A percentile compares a stretch with the other conserved stretches of the same genome.
Conservation (phyloP, 768 basidiomycete genomes). For the Chlorophyllum brunneum region DNA sequence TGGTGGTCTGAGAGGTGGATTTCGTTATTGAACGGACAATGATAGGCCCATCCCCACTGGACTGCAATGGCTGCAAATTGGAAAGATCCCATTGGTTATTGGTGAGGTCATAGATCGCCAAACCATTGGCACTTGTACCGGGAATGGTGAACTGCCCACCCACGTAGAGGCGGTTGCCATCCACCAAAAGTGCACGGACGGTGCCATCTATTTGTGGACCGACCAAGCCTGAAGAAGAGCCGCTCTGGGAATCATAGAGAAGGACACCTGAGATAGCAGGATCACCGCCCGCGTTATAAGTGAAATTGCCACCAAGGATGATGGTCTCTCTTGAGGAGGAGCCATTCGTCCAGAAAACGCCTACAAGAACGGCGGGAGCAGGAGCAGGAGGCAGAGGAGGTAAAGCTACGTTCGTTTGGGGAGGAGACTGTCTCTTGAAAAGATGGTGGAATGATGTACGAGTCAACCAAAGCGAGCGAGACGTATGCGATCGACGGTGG, state of each 20-base stretch:
- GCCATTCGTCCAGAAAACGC: constrained; percentile 86
- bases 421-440: constrained; percentile 50
- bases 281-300: constrained; percentile 42
- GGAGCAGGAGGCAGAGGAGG: constrained; percentile 50
- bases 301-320: constrained; percentile 90
- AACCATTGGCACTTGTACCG: constrained; percentile 55
- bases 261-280: constrained; percentile 51
- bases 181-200: constrained; percentile 72
- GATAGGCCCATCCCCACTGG: constrained; percentile 46
- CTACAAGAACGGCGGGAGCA: constrained; percentile 82
- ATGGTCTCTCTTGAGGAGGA: constrained; percentile 60
- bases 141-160: constrained; percentile 79
- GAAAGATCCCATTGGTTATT: constrained; percentile 58
- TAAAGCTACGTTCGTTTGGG: constrained; percentile 36
- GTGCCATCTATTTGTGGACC: constrained; percentile 70
- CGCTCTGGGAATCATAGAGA: constrained; percentile 60
- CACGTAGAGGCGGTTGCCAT: constrained; percentile 66
- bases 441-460: constrained; percentile 39
- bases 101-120: constrained; percentile 78
- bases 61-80: constrained; percentile 58
- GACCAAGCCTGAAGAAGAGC: constrained; percentile 46
- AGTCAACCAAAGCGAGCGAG: constrained; percentile 46
- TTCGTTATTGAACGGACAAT: constrained; percentile 70
- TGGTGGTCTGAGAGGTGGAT: constrained; percentile 54
- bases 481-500: constrained; percentile 34